These are phyloP conservation scores for Kwoniella shandongensis DNA, from an alignment of 768 basidiomycete genomes.

Conservation along the genomic window DNA sequence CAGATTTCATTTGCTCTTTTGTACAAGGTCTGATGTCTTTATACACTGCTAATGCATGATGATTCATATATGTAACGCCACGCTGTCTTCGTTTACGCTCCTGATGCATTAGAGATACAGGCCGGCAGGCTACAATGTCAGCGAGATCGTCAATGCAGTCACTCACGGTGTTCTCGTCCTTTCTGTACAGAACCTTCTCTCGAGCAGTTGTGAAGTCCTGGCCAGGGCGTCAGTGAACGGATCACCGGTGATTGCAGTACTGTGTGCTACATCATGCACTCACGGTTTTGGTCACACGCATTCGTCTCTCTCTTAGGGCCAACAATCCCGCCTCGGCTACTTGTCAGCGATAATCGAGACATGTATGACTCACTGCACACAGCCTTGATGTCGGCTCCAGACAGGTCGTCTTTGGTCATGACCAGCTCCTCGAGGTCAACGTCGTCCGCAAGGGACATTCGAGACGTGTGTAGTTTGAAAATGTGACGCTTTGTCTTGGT, in stretches of 20 bases:
- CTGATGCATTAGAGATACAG: slow-evolving; percentile 17
- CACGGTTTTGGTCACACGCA: slow-evolving; percentile 40
- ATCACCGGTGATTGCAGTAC: slow-evolving; percentile 8
- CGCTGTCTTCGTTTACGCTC: background rate
- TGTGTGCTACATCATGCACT: slow-evolving; percentile 79
- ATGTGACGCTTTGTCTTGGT: slow-evolving; percentile 99
- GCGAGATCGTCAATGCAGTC: background rate
- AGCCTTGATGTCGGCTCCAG: slow-evolving; percentile 98
- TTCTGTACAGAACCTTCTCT: slow-evolving; percentile 94
- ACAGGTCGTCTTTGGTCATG: slow-evolving; percentile 90
- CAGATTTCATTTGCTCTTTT: too few species aligned
- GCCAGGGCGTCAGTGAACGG: too few species aligned
- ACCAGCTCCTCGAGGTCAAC: slow-evolving; percentile 96
- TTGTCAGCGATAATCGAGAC: slow-evolving; percentile 8
- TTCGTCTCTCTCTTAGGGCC: slow-evolving; percentile 88
- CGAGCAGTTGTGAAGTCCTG: slow-evolving; percentile 90
- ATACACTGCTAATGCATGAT: background rate
- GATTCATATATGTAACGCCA: too few species aligned
- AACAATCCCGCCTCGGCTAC: slow-evolving; percentile 91
- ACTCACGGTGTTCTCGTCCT: slow-evolving; percentile 82
- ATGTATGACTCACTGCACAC: slow-evolving; percentile 62
- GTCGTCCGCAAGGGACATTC: slow-evolving; percentile 78
- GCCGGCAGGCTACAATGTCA: slow-evolving; percentile 25
- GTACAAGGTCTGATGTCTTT: too few species aligned
- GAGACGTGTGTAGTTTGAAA: slow-evolving; percentile 86